Evolutionary conservation across 352 stramenopile species (phyloP).

Genomic region (Synura sp.): DNA sequence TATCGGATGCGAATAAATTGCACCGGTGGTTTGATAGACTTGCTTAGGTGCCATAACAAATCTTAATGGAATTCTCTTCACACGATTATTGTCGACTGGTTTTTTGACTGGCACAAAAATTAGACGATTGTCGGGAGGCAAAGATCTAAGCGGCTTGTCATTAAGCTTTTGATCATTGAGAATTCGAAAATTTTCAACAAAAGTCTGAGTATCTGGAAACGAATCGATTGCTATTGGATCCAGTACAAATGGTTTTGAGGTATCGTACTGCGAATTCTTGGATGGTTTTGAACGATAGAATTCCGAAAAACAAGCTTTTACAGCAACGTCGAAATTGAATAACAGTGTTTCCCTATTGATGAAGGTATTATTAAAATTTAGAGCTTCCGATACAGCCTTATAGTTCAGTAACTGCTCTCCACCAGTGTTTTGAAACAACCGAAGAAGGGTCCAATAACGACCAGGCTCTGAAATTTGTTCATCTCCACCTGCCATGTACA

Average conservation of each 20-base stretch:
- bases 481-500: conserved; percentile 32
- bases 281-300: conserved; percentile 36
- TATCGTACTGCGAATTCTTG: conserved; percentile 35
- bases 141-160: conserved; percentile 33
- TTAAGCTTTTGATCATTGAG: conserved; percentile 37
- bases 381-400: conserved; percentile 32
- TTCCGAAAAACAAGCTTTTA: conserved; percentile 37
- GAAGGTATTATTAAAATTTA: conserved; percentile 39
- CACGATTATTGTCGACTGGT: conserved; percentile 33
- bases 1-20: conserved; percentile 36
- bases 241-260: conserved; percentile 35
- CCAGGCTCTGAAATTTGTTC: conserved; percentile 31
- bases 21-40: conserved; percentile 32
- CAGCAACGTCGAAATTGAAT: conserved; percentile 35
- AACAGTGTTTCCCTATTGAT: conserved; percentile 36
- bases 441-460: conserved; percentile 33
- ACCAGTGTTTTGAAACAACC: conserved; percentile 35
- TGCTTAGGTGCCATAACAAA: conserved; percentile 35
- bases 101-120: conserved; percentile 37
- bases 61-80: conserved; percentile 37
- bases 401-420: conserved; percentile 33
- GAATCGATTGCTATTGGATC: conserved; percentile 35
- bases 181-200: conserved; percentile 38
- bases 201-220: conserved; percentile 35
- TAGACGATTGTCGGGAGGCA: conserved; percentile 31